phyloP scores from a whole-genome alignment of 345 rosid genomes.

The Jatropha curcas region DNA sequence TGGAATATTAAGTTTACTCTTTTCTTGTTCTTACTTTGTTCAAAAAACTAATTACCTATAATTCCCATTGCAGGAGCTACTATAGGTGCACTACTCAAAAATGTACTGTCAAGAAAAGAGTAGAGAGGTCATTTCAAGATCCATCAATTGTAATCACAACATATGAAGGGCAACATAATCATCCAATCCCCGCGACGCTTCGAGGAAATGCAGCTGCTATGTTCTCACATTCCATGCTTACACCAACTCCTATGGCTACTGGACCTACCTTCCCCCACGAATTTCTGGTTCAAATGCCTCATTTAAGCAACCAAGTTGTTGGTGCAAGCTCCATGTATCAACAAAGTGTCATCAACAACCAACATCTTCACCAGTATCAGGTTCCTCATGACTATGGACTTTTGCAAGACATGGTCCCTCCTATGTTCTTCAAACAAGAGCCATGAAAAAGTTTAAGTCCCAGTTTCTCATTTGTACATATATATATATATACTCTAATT shows the following conservation, averaged over 20 bases:
- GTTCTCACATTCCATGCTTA: conserved; percentile 28
- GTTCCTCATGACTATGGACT: conserved; percentile 72
- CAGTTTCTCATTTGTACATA: conserved; percentile 12
- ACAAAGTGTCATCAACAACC: conserved; percentile 30
- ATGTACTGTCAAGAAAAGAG: conserved; percentile 35
- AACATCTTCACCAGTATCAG: conserved; percentile 31
- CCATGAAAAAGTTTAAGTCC: conserved; percentile 33
- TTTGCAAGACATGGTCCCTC: conserved; percentile 76
- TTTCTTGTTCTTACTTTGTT: not conserved
- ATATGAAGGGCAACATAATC: conserved; percentile 37
- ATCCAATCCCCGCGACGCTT: conserved; percentile 29
- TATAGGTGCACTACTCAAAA: conserved; percentile 40
- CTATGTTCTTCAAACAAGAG: conserved; percentile 66
- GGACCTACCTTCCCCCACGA: conserved; percentile 44
- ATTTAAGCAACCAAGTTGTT: conserved; percentile 5
- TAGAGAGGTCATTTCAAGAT: conserved; percentile 35
- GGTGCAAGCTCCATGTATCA: conserved; percentile 34
- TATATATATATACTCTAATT: not conserved
- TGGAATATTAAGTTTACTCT: not conserved
- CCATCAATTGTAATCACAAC: conserved; percentile 34
- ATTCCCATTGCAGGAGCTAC: conserved; percentile 28
- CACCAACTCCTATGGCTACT: conserved; percentile 28
- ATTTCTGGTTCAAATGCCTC: conserved; percentile 30
- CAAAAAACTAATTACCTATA: too few species aligned
- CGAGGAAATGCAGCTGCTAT: conserved; percentile 37